Evolutionary conservation across 768 basidiomycete species (phyloP).

Genomic region (Leccinum disarticulatum): DNA sequence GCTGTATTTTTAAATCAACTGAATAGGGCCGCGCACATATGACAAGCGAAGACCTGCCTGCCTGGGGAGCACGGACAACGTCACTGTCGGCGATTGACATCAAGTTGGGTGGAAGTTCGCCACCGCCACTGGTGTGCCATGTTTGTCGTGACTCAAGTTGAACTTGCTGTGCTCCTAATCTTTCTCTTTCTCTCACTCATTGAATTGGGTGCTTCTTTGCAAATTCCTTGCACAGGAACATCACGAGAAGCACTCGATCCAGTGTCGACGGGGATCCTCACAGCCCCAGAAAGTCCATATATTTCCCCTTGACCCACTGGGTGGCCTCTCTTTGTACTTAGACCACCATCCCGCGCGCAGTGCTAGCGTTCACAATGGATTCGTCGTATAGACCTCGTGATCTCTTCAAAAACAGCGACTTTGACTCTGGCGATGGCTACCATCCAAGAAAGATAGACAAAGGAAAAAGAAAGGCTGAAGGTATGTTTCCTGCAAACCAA

Average conservation of each 20-base stretch:
- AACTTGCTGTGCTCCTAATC: no score
- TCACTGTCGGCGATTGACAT: no score
- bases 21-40: no score
- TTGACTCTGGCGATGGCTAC: neutral
- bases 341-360: neutral
- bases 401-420: neutral
- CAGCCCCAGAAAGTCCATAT: no score
- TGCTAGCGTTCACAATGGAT: slow-evolving; percentile 8
- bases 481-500: neutral
- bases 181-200: neutral
- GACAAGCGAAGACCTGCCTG: no score
- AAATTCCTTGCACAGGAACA: slow-evolving; percentile 12
- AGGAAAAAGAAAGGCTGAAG: slow-evolving; percentile 22
- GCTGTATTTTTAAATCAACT: no score
- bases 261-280: no score
- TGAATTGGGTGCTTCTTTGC: neutral
- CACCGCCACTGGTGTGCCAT: no score
- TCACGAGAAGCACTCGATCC: slow-evolving; percentile 16
- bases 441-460: slow-evolving; percentile 16
- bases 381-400: slow-evolving; percentile 10
- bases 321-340: slow-evolving; percentile 10
- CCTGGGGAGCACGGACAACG: no score
- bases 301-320: no score
- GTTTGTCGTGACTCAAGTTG: neutral
- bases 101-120: neutral